Evolutionary conservation across 2,329 filamentous ascomycete species (phyloP).

Genomic region (Beauveria brongniartii): DNA sequence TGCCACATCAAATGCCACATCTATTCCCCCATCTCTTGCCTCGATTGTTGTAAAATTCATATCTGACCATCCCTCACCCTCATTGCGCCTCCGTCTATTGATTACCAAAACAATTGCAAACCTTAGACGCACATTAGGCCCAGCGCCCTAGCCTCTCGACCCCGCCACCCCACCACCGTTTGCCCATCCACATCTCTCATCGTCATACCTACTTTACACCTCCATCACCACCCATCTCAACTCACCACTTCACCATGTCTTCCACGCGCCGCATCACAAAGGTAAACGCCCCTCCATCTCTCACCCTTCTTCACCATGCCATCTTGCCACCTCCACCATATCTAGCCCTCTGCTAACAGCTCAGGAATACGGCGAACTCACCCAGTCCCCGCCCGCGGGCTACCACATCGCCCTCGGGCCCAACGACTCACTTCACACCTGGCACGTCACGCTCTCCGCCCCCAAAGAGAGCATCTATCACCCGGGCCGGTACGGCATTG

Average conservation of each 20-base stretch:
- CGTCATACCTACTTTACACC: not conserved
- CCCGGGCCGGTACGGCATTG: constrained; percentile 67
- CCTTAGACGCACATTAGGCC: not conserved
- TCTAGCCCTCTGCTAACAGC: not conserved
- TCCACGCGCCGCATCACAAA: constrained; percentile 36
- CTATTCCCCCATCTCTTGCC: too few relatives aligned
- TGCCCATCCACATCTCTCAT: not conserved
- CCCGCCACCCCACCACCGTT: not conserved
- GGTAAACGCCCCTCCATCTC: constrained; percentile 19
- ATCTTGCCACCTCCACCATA: not conserved
- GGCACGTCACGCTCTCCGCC: constrained; percentile 41
- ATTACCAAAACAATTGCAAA: too few relatives aligned
- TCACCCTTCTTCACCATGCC: not conserved
- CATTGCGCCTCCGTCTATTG: too few relatives aligned
- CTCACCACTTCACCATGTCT: constrained; percentile 25
- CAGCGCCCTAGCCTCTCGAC: constrained; percentile 7
- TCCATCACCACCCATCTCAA: not conserved
- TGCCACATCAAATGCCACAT: too few relatives aligned
- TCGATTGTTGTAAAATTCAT: too few relatives aligned
- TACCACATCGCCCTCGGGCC: constrained; percentile 38
- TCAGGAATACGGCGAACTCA: constrained; percentile 48
- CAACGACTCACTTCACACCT: constrained; percentile 42
- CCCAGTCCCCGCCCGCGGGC: constrained; percentile 36
- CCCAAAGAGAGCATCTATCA: constrained; percentile 39
- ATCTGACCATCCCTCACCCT: too few relatives aligned